Evolutionary conservation across 169 alveolate species (phyloP).

Genomic region (Plasmodium inui): DNA sequence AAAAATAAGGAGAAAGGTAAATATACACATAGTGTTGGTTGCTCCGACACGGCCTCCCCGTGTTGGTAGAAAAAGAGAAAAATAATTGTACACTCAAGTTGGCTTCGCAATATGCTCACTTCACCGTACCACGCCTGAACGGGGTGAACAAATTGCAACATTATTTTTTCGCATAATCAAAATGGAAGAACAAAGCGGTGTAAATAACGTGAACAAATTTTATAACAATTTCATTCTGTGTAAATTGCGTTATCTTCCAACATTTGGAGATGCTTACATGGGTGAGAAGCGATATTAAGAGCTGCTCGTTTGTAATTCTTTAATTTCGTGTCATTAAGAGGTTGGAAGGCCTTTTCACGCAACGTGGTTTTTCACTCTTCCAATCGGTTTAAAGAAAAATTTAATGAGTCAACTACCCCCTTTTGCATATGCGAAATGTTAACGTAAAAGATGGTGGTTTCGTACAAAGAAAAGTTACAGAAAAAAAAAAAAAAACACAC

Average conservation of each 20-base stretch:
- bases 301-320: neutral
- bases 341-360: neutral
- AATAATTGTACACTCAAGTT: neutral
- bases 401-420: neutral
- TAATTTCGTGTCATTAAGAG: neutral
- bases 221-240: neutral
- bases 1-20: neutral
- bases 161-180: neutral
- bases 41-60: neutral
- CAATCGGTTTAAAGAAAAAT: neutral
- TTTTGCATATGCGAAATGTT: neutral
- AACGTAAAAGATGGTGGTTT: neutral
- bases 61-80: neutral
- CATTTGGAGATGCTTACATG: neutral
- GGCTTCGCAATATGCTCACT: neutral
- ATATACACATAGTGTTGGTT: neutral
- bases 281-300: neutral
- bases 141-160: neutral
- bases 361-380: neutral
- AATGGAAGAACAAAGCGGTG: neutral
- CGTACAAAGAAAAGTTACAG: neutral
- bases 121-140: neutral
- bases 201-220: neutral
- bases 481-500: neutral
- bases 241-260: neutral